phyloP scores from a whole-genome alignment of 495 filamentous ascomycete genomes.

The Apodospora peruviana region DNA sequence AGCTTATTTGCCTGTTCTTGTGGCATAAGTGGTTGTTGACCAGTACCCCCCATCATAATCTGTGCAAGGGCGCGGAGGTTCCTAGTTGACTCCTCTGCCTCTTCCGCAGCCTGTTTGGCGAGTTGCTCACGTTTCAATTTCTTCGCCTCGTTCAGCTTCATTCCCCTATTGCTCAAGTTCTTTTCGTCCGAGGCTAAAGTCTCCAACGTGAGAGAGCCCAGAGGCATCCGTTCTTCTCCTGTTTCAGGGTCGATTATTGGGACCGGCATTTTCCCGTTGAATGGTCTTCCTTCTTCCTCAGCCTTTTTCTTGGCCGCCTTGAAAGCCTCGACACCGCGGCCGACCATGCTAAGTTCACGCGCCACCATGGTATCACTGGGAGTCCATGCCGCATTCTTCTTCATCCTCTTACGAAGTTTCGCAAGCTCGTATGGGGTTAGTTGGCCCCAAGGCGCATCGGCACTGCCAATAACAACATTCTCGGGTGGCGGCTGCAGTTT shows the following conservation, averaged over 20 bases:
- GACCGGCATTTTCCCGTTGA: conserved; percentile 44
- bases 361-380: conserved; percentile 96
- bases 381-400: conserved; percentile 95
- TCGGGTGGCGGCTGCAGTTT: conserved; percentile 71
- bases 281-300: conserved; percentile 59
- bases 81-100: conserved; percentile 58
- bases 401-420: conserved; percentile 89
- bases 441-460: conserved; percentile 81
- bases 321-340: conserved; percentile 73
- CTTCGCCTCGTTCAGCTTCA: conserved; percentile 90
- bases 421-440: conserved; percentile 90
- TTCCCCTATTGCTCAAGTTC: conserved; percentile 71
- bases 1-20: conserved; percentile 19
- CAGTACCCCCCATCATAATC: conserved; percentile 37
- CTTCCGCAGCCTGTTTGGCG: conserved; percentile 61
- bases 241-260: conserved; percentile 42
- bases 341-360: conserved; percentile 70
- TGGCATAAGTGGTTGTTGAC: conserved; percentile 9
- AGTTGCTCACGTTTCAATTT: conserved; percentile 76
- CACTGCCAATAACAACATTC: conserved; percentile 67
- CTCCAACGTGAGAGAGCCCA: conserved; percentile 46
- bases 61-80: conserved; percentile 49
- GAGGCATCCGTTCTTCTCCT: conserved; percentile 39
- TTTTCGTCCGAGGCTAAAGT: conserved; percentile 47
- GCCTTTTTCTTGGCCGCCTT: conserved; percentile 61